phyloP scores from a whole-genome alignment of 148 eudicot genomes.

The Diospyros kaki region DNA sequence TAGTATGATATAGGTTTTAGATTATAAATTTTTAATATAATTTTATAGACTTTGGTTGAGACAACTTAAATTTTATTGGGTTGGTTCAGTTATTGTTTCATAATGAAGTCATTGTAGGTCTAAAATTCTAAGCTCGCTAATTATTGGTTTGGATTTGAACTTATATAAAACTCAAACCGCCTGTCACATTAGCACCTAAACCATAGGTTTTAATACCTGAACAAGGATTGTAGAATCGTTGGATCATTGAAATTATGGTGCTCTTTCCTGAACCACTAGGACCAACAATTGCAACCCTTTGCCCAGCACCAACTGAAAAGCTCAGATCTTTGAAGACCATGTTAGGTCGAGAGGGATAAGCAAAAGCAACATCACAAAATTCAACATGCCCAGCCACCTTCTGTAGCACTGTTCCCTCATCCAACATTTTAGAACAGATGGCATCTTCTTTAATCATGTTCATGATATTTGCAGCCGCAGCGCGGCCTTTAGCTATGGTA shows the following conservation, averaged over 20 bases:
- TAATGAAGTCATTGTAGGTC: too few relatives aligned
- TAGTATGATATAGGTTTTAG: too few relatives aligned
- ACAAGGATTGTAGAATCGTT: slow-evolving; percentile 58
- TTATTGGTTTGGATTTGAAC: too few relatives aligned
- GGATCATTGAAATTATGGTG: slow-evolving; percentile 60
- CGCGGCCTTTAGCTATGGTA: slow-evolving; percentile 58
- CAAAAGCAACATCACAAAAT: slow-evolving; percentile 45
- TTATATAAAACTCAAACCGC: too few relatives aligned
- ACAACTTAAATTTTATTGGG: too few relatives aligned
- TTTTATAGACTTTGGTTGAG: too few relatives aligned
- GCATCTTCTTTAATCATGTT: slow-evolving; percentile 43
- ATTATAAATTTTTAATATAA: too few relatives aligned
- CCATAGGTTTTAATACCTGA: slow-evolving; percentile 37
- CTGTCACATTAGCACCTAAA: neutral
- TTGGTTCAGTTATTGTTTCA: too few relatives aligned
- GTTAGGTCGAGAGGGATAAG: slow-evolving; percentile 59
- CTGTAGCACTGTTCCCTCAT: slow-evolving; percentile 31
- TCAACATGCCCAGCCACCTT: slow-evolving; percentile 45
- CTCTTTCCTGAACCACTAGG: slow-evolving; percentile 81
- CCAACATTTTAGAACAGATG: slow-evolving; percentile 15
- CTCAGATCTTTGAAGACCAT: slow-evolving; percentile 48
- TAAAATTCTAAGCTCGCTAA: too few relatives aligned
- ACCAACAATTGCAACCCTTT: slow-evolving; percentile 69
- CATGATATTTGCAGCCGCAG: slow-evolving; percentile 48
- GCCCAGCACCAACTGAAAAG: slow-evolving; percentile 54